Percentiles rank a stretch among this genome's conserved stretches.
Evolutionary conservation across 176 grass and related monocot species (phyloP).

Genomic region (Musa beccarii): DNA sequence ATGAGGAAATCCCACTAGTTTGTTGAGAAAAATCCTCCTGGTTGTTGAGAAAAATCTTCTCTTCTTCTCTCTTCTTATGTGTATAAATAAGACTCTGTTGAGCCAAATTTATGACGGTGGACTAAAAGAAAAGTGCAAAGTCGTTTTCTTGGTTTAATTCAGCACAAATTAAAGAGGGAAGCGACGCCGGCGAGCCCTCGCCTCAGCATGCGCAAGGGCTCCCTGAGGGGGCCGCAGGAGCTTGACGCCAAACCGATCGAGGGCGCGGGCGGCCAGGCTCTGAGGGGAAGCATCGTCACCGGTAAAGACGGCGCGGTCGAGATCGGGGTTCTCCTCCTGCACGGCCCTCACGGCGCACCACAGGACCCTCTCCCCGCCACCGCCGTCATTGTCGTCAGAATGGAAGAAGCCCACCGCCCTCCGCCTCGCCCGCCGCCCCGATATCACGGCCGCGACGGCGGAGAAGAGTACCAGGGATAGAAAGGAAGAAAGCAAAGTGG

Average conservation of each 20-base stretch:
- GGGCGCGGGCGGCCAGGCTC: constrained; percentile 33
- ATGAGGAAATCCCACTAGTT: too few relatives aligned
- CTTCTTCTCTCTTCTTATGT: too few relatives aligned
- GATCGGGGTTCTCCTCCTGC: constrained; percentile 49
- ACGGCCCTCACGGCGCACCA: constrained; percentile 83
- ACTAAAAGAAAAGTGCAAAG: too few relatives aligned
- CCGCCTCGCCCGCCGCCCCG: not conserved
- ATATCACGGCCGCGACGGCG: constrained; percentile 10
- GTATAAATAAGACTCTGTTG: too few relatives aligned
- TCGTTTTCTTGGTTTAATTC: too few relatives aligned
- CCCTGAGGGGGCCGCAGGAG: constrained; percentile 62
- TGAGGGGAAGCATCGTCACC: constrained; percentile 70
- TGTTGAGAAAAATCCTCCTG: too few relatives aligned
- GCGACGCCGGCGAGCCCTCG: too few relatives aligned
- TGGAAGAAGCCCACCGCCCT: constrained; percentile 65
- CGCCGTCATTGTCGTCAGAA: constrained; percentile 87
- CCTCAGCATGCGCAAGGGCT: not conserved
- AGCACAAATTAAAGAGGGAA: not conserved
- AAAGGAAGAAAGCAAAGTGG: constrained; percentile 17
- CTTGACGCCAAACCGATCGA: constrained; percentile 67
- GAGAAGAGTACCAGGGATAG: not conserved
- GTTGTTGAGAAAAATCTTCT: too few relatives aligned
- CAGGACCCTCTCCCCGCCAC: constrained; percentile 80
- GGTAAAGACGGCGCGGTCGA: constrained; percentile 64
- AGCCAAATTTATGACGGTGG: not conserved